Evolutionary conservation across 306 rosid genomes (phyloP), one percentile per base, ranked within the genome.

Genomic region (Spatholobus suberectus): DNA sequence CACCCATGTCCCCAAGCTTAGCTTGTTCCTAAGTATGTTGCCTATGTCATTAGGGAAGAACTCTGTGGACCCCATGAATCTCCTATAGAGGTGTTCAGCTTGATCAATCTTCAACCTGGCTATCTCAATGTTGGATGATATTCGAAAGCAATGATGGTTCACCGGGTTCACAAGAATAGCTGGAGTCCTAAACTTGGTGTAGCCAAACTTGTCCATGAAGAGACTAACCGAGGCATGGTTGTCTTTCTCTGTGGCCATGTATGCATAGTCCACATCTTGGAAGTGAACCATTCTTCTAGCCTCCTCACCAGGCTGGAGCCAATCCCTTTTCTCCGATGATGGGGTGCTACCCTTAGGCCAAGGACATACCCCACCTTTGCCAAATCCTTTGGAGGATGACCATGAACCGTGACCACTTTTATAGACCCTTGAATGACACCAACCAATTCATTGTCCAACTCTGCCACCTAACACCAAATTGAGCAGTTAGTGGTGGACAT

Each of bases 391-490:
- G 91, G 89, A 29, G 92, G 88, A 23, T 89, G 92, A 1, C 82
- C 83, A 41, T 87, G 90, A 75, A 92, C 21, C 6, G 93, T 84
- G 6, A 92, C 99, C 73, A 79, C 78, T 82, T 95, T 95, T 78
- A 93, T 88, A 5, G 98, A 92, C 63, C 98, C 98, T 86, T 92
- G 99, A 79, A 95, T 89, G 44, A 90, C 93, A 21, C 98, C 98
- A 81, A 93, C 93, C 66, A 95, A 55, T 79, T 92, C 93, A 37
- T 86, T 85, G 17, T 84, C 83, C 87, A 89, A 73, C 80, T 95
- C 94, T 8, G 98, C 98, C 18, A 95, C 95, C 98, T 93, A 71
- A 21, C 69, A 81, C 38, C 75, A 79, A 76, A 79, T 69, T 59
- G 7, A 34, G 12, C 11, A 12, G 51, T 73, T 66, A 70, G 62